phyloP scores from a whole-genome alignment of 2,329 filamentous ascomycete species.

The Keithomyces neogunnii region DNA sequence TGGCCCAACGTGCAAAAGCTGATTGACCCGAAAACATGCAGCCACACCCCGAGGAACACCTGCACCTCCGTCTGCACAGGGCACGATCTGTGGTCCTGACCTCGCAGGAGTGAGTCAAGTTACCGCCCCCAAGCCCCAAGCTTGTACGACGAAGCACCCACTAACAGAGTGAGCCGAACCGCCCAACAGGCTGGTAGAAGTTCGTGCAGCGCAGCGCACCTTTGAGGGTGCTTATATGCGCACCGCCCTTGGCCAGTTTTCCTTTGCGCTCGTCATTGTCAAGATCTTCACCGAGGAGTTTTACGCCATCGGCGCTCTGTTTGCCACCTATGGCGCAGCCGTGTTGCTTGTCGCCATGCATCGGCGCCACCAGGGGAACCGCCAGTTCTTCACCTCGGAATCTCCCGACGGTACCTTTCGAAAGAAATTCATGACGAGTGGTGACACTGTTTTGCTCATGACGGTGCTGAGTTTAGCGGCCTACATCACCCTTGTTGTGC shows the following conservation, averaged over 20 bases:
- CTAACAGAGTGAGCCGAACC: neutral
- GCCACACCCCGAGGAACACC: constrained; percentile 62
- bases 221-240: constrained; percentile 97
- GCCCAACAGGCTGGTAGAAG: constrained; percentile 66
- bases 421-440: constrained; percentile 54
- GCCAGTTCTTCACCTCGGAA: constrained; percentile 70
- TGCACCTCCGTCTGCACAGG: constrained; percentile 73
- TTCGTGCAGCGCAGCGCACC: constrained; percentile 88
- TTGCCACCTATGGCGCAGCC: constrained; percentile 82
- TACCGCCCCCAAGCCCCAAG: constrained; percentile 10
- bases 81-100: constrained; percentile 78
- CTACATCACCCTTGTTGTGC: constrained; percentile 47
- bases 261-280: constrained; percentile 78
- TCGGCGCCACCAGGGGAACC: constrained; percentile 82
- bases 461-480: constrained; percentile 48
- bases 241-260: constrained; percentile 90
- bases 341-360: constrained; percentile 78
- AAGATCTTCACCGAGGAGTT: constrained; percentile 97
- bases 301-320: constrained; percentile 92
- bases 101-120: constrained; percentile 54
- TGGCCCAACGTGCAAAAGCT: no score
- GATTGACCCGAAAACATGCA: constrained; percentile 17
- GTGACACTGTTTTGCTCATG: constrained; percentile 52
- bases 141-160: neutral
- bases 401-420: constrained; percentile 24